Conservation (phyloP, 1,284 basidiomycete genomes). For the Cutaneotrichosporon sp. region DNA sequence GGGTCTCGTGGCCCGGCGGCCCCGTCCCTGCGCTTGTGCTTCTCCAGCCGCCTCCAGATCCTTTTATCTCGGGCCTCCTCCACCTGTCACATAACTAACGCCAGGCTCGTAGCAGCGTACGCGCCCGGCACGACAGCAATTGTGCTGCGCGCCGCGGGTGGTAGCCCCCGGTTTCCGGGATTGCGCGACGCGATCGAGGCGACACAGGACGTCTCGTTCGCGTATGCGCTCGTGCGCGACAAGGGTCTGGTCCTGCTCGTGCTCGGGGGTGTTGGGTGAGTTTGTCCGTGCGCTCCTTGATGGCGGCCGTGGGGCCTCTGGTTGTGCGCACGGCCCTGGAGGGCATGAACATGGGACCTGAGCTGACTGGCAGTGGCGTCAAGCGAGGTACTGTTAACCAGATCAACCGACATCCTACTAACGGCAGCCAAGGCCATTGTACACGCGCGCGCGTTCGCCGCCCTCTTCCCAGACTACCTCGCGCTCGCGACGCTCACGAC, state of each 20-base stretch:
- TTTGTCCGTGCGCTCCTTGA: slow-evolving; percentile 8
- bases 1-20: not conserved
- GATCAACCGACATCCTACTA: not conserved
- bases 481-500: slow-evolving; percentile 40
- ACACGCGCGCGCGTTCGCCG: slow-evolving; percentile 43
- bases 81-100: not conserved
- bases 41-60: not conserved
- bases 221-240: slow-evolving; percentile 17
- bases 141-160: slow-evolving; percentile 29
- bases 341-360: not conserved
- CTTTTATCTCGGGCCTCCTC: not conserved
- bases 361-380: slow-evolving; percentile 27
- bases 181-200: slow-evolving; percentile 14
- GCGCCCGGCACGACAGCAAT: slow-evolving; percentile 22
- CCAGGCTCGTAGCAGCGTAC: slow-evolving; percentile 40
- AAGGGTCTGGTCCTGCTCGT: slow-evolving; percentile 23
- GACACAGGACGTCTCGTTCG: slow-evolving; percentile 16
- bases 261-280: slow-evolving; percentile 36
- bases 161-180: slow-evolving; percentile 28
- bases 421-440: slow-evolving; percentile 37
- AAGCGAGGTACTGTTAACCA: slow-evolving; percentile 10
- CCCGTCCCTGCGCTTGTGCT: not conserved
- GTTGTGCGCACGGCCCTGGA: not conserved
- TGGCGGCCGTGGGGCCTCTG: not conserved
- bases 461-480: slow-evolving; percentile 45